Conservation (phyloP, 75 land plant species). For the Ceratopteris richardii region DNA sequence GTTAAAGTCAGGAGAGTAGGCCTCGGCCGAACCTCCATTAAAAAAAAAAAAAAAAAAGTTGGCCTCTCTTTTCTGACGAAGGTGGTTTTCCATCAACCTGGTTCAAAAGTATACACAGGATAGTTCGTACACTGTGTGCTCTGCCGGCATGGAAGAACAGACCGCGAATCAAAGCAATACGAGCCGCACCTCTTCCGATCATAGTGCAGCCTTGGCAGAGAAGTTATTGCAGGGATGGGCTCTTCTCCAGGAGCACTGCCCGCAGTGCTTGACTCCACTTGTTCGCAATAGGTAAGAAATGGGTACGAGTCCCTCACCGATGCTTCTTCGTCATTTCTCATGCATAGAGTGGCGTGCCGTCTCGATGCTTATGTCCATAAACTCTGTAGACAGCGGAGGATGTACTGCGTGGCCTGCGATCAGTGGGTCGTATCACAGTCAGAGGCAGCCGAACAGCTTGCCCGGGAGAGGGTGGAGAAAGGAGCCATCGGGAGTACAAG, state of each 20-base stretch:
- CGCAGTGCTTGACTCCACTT: constrained; percentile 34
- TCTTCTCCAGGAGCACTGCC: constrained; percentile 31
- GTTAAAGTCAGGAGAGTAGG: too few relatives aligned
- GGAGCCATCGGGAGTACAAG: not conserved
- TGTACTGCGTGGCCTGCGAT: constrained; percentile 31
- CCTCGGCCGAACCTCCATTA: too few relatives aligned
- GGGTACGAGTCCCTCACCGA: not conserved
- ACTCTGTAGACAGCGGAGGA: constrained; percentile 13
- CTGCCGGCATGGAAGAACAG: too few relatives aligned
- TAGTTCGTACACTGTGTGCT: too few relatives aligned
- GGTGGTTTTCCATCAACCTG: too few relatives aligned
- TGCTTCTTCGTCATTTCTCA: not conserved
- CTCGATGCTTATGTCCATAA: not conserved
- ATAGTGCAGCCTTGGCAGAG: constrained; percentile 29
- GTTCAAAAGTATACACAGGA: too few relatives aligned
- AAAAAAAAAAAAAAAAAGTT: too few relatives aligned
- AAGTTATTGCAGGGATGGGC: constrained; percentile 46
- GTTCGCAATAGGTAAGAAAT: constrained; percentile 32
- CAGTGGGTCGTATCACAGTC: constrained; percentile 32
- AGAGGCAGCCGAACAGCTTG: constrained; percentile 10
- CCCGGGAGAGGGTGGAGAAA: constrained; percentile 12
- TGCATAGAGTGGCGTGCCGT: not conserved
- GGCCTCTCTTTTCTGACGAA: too few relatives aligned
- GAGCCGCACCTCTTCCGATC: constrained; percentile 10
- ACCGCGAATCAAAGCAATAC: too few relatives aligned